These are phyloP conservation scores for Penicillium canescens DNA, from an alignment of 495 filamentous ascomycete species.

Conservation along the genomic window DNA sequence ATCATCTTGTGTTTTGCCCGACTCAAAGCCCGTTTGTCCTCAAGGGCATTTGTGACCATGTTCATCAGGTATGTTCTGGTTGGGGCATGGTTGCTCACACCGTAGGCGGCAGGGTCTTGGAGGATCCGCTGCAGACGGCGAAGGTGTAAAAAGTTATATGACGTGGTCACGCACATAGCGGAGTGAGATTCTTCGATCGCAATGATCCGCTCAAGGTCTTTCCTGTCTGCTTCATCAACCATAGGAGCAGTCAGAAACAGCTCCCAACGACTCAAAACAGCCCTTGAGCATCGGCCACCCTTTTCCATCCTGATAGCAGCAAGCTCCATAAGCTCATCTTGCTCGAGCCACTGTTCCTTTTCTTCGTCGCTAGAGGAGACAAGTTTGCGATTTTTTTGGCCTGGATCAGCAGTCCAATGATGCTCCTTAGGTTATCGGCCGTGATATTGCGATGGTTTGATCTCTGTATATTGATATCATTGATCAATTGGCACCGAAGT, in stretches of 20 bases:
- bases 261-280: background rate
- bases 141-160: background rate
- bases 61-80: background rate
- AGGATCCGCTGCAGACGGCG: background rate
- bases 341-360: background rate
- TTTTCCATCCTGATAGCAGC: background rate
- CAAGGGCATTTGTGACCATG: background rate
- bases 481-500: constrained; percentile 1
- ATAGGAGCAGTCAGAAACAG: background rate
- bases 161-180: background rate
- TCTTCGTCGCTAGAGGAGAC: too few species aligned
- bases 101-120: background rate
- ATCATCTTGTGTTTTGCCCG: background rate
- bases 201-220: background rate
- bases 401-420: background rate
- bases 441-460: background rate
- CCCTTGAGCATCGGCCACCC: background rate
- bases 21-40: background rate
- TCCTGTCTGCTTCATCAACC: constrained; percentile 4
- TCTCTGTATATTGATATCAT: constrained; percentile 5
- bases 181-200: background rate
- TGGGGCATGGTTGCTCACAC: background rate
- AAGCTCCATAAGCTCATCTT: background rate
- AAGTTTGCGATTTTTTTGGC: background rate
- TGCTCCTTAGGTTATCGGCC: background rate